Evolutionary conservation across 768 basidiomycete genomes (phyloP), one percentile per base, ranked within the genome.

Genomic region (Candolleomyces efflorescens): DNA sequence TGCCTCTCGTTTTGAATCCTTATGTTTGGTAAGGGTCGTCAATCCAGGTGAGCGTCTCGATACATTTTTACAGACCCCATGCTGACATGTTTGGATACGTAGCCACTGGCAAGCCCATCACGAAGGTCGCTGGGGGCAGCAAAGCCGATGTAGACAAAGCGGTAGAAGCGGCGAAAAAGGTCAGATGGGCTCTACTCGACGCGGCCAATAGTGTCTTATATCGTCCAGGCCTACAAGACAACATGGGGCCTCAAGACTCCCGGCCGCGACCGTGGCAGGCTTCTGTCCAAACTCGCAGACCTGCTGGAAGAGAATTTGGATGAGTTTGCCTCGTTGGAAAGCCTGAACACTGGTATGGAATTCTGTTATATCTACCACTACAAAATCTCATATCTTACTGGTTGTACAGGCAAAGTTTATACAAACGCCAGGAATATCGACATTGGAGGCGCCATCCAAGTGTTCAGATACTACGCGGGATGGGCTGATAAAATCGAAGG

Each of bases 401-500:
- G 32, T 11, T 5, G 11, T 7, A 32, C 38, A 81, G 83, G 86
- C 46, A 87, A 87, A 71, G 78, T 82, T 1, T 86, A 76, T 65
- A 26, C 53, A 10, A 75, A 71, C 67, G 77, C 84, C 12, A 81
- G 75, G 58, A 69, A 65, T 15, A 69, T 64, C 0, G 90, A 91
- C 61, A 67, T 89, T 2, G 64, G 65, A 0, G 70, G 70, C 55
- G 69, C 81, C 0, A 76, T 86, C 56, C 73, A 69, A 18, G 75
- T 75, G 32, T 69, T 94, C 62, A 78, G 83, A 32, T 96, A 95
- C 74, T 97, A 89, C 64, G 90, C 85, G 41, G 94, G 94, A n/a
- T 91, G 90, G 86, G 90, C 92, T 22, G 93, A 94, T 75, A 96
- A 95, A 74, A 72, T 89, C 53, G 75, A 79, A 5, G 91, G 90